Base-by-base conservation (phyloP, 306 rosid species). In the Myrica gale region DNA sequence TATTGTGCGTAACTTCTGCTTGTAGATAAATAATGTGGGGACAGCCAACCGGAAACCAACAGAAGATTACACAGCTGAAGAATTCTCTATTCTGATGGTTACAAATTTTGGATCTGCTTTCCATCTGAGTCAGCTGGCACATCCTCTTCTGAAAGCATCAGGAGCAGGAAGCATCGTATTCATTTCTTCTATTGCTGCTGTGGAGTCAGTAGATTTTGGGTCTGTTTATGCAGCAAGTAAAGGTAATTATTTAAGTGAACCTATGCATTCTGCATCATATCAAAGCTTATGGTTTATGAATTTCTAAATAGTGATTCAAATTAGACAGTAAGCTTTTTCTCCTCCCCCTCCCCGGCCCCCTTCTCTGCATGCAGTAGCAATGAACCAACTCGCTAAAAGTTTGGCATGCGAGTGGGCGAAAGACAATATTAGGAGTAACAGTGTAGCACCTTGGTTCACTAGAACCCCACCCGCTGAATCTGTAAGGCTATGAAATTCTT, bases 81-180 rank as follows among this genome's bases (percentile, higher is more conserved):
- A 88, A 63, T 11, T 76, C 47, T 54, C 85, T 52, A 57, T 51
- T 16, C 1, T 84, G 41, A 82, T 79, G 85, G 41, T 66, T 3
- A 75, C 80, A 13, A 88, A 88, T 75, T 74, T 85, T n/a, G 89
- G 75, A 42, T 83, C 87, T 88, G 69, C 72, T 88, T 13, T 83
- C 37, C 37, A 32, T 32, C 3, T 32, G 37, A 32, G 37, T 2
- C 37, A 2, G 37, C 37, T 32, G 37, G 37, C 37, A 32, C 37
- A 32, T 32, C 37, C 37, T 32, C 37, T 32, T 32, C 37, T 32
- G 3, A 32, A 80, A 73, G 82, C 83, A 12, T 85, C 89, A 9
- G 86, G 79, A 32, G 69, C 60, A 4, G 85, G 83, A 1, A 76
- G 52, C 80, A 74, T 88, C 10, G 82, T 81, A 1, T 85, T 79